Percentiles rank a stretch among this genome's conserved stretches.
phyloP scores from a whole-genome alignment of 2,329 filamentous ascomycete genomes.

The Knufia fluminis region DNA sequence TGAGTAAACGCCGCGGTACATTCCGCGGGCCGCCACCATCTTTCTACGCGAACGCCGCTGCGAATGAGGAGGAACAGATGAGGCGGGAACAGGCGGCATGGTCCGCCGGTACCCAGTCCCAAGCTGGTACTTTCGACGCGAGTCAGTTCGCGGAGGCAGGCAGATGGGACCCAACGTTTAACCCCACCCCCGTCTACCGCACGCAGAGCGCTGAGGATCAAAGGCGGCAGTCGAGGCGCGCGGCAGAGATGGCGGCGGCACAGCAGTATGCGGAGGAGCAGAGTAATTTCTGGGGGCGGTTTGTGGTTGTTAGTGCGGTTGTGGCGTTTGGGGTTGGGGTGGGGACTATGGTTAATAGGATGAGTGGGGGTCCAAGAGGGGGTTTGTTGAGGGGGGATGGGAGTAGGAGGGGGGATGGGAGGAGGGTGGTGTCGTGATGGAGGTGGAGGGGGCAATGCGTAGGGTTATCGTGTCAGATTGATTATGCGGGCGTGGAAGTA shows the following conservation, averaged over 20 bases:
- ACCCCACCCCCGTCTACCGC: conserved; percentile 60
- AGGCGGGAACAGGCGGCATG: conserved; percentile 5
- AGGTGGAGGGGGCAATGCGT: too few relatives aligned
- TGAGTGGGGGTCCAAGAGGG: conserved; percentile 13
- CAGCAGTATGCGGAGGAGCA: conserved; percentile 29
- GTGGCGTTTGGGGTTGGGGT: conserved; percentile 27
- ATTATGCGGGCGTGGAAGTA: too few relatives aligned
- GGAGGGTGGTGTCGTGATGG: neutral
- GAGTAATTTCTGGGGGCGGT: conserved; percentile 28
- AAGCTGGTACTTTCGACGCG: conserved; percentile 16
- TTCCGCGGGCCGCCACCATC: conserved; percentile 82
- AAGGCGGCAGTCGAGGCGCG: conserved; percentile 38
- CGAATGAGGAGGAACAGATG: conserved; percentile 34
- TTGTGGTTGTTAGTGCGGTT: conserved; percentile 33
- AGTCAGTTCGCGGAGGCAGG: conserved; percentile 26
- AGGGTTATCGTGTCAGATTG: neutral
- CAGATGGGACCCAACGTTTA: conserved; percentile 49
- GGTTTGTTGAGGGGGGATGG: conserved; percentile 20
- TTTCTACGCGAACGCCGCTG: conserved; percentile 63
- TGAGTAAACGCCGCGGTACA: conserved; percentile 64
- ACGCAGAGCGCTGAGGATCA: conserved; percentile 60
- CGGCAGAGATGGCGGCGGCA: conserved; percentile 28
- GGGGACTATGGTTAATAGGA: conserved; percentile 23
- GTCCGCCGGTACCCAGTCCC: neutral
- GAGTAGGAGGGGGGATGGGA: conserved; percentile 13